A percentile compares a stretch with the other conserved stretches of the same genome.
Conservation (phyloP, 148 eudicot genomes). For the Chenopodium album region DNA sequence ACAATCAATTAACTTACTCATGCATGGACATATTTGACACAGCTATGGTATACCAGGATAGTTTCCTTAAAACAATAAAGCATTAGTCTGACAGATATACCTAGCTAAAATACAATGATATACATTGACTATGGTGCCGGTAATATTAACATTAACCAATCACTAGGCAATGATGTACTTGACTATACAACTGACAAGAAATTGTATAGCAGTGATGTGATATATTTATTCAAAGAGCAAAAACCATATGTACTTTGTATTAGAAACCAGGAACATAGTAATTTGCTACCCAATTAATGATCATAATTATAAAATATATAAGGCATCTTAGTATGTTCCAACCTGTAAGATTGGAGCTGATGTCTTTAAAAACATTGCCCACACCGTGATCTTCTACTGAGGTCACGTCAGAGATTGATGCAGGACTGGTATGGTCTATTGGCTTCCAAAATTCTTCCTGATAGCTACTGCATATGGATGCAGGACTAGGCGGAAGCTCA, state of each 20-base stretch:
- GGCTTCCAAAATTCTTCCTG: constrained; percentile 83
- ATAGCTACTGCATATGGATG: constrained; percentile 75
- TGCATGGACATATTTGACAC: not conserved
- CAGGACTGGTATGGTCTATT: constrained; percentile 54
- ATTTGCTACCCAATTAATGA: not conserved
- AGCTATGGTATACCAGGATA: not conserved
- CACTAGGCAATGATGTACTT: not conserved
- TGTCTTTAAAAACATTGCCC: constrained; percentile 66
- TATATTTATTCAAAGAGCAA: not conserved
- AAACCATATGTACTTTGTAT: not conserved
- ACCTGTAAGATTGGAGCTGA: constrained; percentile 85
- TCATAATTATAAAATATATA: not conserved
- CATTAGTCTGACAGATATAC: not conserved
- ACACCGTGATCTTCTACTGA: constrained; percentile 61
- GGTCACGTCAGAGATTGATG: constrained; percentile 61
- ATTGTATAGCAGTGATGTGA: not conserved
- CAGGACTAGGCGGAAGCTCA: constrained; percentile 99
- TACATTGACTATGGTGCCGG: not conserved
- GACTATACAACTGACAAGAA: not conserved
- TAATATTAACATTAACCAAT: constrained; percentile 4
- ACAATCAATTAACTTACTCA: not conserved
- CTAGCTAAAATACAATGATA: not conserved
- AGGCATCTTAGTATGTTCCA: not conserved
- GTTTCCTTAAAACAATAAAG: not conserved
- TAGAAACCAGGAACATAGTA: not conserved